Conservation (phyloP, 1,284 basidiomycete species). For the Ceratobasidium sp. region DNA sequence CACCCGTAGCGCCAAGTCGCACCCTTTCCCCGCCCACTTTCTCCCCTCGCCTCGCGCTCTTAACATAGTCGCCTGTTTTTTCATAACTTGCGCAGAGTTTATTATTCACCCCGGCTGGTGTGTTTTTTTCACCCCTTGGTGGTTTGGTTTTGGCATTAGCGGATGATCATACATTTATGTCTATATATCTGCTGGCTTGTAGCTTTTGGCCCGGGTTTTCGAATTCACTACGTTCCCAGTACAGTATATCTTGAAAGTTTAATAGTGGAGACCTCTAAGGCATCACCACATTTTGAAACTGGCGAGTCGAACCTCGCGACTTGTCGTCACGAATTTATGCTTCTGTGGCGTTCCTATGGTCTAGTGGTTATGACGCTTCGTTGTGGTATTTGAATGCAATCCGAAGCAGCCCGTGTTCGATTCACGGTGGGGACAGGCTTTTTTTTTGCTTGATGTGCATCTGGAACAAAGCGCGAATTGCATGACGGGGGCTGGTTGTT, state of each 20-base stretch:
- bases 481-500: too few relatives aligned
- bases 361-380: conserved; percentile 45
- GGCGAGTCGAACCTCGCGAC: too few relatives aligned
- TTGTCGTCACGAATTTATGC: too few relatives aligned
- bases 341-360: conserved; percentile 24
- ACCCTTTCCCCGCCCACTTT: background rate
- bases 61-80: background rate
- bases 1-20: conserved; percentile 37
- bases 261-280: too few relatives aligned
- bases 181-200: conserved; percentile 19
- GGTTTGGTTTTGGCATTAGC: conserved; percentile 7
- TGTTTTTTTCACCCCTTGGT: conserved; percentile 2
- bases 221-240: conserved; percentile 6
- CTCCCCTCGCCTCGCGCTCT: background rate
- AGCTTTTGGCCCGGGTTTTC: conserved; percentile 1
- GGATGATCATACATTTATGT: conserved; percentile 12
- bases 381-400: conserved; percentile 33
- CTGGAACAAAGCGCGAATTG: background rate
- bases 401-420: conserved; percentile 46
- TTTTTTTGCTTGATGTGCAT: background rate
- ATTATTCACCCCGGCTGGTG: conserved; percentile 30
- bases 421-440: conserved; percentile 37
- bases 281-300: too few relatives aligned
- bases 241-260: background rate
- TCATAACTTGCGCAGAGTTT: conserved; percentile 5